These are phyloP conservation scores for Tulasnella calospora DNA, from an alignment of 768 basidiomycete species.

Conservation along the genomic window DNA sequence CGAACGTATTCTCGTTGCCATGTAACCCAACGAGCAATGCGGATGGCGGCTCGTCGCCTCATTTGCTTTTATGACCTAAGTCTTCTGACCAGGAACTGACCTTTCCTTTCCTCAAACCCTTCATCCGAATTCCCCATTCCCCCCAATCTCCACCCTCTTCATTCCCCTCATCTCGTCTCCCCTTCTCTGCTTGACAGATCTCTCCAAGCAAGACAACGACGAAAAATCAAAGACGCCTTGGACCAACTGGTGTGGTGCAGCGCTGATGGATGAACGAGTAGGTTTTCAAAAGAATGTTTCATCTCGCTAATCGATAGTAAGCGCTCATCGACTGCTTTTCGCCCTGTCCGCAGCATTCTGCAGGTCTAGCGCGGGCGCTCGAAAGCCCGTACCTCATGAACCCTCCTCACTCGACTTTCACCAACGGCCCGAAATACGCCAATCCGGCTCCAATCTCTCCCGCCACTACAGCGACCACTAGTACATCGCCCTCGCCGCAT, in stretches of 20 bases:
- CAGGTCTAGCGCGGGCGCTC: not conserved
- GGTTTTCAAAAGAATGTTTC: slow-evolving; percentile 45
- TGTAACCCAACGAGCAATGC: not conserved
- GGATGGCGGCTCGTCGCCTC: slow-evolving; percentile 7
- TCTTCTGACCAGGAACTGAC: not conserved
- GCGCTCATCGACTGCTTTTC: slow-evolving; percentile 44
- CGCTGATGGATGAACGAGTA: slow-evolving; percentile 43
- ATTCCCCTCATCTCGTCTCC: not conserved
- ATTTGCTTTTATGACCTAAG: slow-evolving; percentile 2
- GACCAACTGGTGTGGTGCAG: slow-evolving; percentile 88
- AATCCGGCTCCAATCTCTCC: not conserved
- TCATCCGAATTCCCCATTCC: not conserved
- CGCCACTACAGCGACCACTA: not conserved
- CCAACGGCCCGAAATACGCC: not conserved
- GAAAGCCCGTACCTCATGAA: slow-evolving; percentile 6
- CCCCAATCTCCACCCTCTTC: not conserved
- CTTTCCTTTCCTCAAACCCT: slow-evolving; percentile 1
- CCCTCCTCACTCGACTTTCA: not conserved
- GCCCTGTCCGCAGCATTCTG: not conserved
- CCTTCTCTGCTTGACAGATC: slow-evolving; percentile 30
- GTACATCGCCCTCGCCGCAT: not conserved
- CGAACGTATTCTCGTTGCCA: not conserved
- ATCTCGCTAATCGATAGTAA: slow-evolving; percentile 50
- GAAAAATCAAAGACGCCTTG: slow-evolving; percentile 67
- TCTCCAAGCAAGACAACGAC: slow-evolving; percentile 62